Conservation (phyloP, 345 rosid genomes). For the Euphorbia lathyris region DNA sequence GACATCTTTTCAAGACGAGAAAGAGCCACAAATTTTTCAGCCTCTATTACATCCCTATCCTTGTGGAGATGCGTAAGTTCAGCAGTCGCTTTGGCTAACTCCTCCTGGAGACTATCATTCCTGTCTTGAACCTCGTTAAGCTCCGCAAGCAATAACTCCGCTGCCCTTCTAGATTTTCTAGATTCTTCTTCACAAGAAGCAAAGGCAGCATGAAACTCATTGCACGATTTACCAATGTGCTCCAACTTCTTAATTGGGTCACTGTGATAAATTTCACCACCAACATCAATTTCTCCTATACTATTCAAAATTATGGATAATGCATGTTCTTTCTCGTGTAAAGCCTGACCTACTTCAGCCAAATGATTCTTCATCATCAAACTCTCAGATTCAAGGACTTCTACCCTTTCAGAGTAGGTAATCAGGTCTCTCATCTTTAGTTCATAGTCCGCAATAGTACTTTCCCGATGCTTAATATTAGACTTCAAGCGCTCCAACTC, state of each 20-base stretch:
- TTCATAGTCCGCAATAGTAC: conserved; percentile 52
- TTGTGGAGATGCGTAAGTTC: conserved; percentile 50
- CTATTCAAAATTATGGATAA: conserved; percentile 42
- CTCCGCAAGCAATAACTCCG: conserved; percentile 84
- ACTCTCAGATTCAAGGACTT: conserved; percentile 62
- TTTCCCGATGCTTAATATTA: conserved; percentile 52
- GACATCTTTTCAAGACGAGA: conserved; percentile 50
- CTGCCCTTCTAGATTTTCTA: conserved; percentile 78
- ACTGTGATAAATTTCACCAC: conserved; percentile 43
- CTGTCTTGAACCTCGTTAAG: conserved; percentile 93
- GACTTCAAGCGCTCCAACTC: conserved; percentile 64
- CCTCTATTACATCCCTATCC: conserved; percentile 54
- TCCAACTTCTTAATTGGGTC: conserved; percentile 69
- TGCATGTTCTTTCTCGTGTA: conserved; percentile 60
- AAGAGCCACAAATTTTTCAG: conserved; percentile 60
- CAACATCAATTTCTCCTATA: conserved; percentile 53
- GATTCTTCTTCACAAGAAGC: conserved; percentile 67
- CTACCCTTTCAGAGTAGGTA: conserved; percentile 43
- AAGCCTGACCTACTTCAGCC: conserved; percentile 50
- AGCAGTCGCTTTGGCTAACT: conserved; percentile 43
- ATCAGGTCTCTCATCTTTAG: conserved; percentile 55
- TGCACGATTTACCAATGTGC: conserved; percentile 43
- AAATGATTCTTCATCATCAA: conserved; percentile 50
- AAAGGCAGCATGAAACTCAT: conserved; percentile 51
- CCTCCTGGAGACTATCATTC: conserved; percentile 82